phyloP scores from a whole-genome alignment of 768 basidiomycete species.

The Mycena albidolilacea region DNA sequence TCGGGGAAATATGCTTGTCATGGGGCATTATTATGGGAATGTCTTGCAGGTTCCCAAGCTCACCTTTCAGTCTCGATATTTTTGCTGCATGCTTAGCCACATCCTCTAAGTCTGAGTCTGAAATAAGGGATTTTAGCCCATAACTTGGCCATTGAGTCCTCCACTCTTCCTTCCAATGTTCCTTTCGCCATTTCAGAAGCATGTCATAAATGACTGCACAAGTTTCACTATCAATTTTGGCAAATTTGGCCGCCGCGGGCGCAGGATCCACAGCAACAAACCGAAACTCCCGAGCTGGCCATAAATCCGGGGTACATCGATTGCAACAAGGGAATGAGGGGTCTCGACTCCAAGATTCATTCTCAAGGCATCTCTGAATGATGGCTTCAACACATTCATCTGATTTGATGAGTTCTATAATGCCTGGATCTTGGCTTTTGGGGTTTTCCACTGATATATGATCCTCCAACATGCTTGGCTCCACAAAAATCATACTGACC shows the following conservation, averaged over 20 bases:
- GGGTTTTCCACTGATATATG: too few species aligned
- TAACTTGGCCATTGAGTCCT: slow-evolving; percentile 24
- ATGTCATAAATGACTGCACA: not conserved
- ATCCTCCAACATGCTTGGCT: too few species aligned
- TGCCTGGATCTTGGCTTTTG: too few species aligned
- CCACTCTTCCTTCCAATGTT: slow-evolving; percentile 21
- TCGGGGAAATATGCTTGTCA: too few species aligned
- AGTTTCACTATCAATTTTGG: too few species aligned
- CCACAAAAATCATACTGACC: not conserved
- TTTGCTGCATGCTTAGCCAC: not conserved
- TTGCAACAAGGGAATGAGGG: slow-evolving; percentile 13
- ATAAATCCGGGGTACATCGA: slow-evolving; percentile 28
- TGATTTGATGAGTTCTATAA: too few species aligned
- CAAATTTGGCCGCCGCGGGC: not conserved
- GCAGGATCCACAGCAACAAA: slow-evolving; percentile 2
- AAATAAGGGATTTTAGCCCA: slow-evolving; percentile 15
- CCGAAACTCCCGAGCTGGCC: slow-evolving; percentile 1
- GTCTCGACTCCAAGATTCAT: too few species aligned
- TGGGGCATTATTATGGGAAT: too few species aligned
- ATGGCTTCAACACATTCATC: too few species aligned
- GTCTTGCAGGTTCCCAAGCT: too few species aligned
- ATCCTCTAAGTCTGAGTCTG: not conserved
- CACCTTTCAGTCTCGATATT: too few species aligned
- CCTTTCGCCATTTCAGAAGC: not conserved
- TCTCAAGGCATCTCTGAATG: too few species aligned